Percentiles rank a stretch among this genome's conserved stretches.
Conservation (phyloP, 1,284 basidiomycete species). For the Takashimella koratensis region DNA sequence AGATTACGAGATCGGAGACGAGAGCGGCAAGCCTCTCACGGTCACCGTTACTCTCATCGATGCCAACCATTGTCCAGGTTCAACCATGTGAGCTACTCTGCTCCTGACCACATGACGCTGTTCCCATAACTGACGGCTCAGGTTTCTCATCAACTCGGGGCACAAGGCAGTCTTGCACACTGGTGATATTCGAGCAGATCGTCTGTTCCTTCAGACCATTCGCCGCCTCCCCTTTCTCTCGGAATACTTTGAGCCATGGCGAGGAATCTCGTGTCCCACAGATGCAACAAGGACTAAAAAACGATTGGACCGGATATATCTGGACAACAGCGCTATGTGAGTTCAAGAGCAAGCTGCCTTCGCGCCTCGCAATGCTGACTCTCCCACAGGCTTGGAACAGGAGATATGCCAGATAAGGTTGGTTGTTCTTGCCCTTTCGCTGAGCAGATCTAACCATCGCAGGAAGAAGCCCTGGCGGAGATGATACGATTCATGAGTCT, state of each 20-base stretch:
- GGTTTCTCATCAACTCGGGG: conserved; percentile 79
- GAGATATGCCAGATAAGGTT: conserved; percentile 71
- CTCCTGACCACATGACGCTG: neutral
- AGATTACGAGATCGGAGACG: conserved; percentile 56
- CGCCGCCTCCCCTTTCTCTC: conserved; percentile 65
- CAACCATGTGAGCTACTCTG: conserved; percentile 66
- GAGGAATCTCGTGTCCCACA: neutral
- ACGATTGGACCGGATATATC: conserved; percentile 70
- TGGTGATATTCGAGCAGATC: conserved; percentile 85
- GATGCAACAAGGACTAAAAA: neutral
- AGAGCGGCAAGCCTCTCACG: conserved; percentile 51
- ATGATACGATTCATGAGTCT: conserved; percentile 65
- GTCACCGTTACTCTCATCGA: conserved; percentile 72
- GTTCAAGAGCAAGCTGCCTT: conserved; percentile 8
- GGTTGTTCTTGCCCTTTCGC: conserved; percentile 7
- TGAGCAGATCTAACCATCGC: neutral
- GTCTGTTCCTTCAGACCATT: conserved; percentile 67
- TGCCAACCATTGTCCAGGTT: conserved; percentile 92
- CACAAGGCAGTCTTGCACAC: conserved; percentile 78
- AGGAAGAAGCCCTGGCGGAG: conserved; percentile 66
- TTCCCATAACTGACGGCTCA: conserved; percentile 40
- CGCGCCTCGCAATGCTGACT: neutral
- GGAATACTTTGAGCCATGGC: conserved; percentile 57
- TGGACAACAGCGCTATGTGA: conserved; percentile 62
- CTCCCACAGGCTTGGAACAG: conserved; percentile 52